Conservation (phyloP, 2,329 filamentous ascomycete genomes). For the Colletotrichum limetticola region DNA sequence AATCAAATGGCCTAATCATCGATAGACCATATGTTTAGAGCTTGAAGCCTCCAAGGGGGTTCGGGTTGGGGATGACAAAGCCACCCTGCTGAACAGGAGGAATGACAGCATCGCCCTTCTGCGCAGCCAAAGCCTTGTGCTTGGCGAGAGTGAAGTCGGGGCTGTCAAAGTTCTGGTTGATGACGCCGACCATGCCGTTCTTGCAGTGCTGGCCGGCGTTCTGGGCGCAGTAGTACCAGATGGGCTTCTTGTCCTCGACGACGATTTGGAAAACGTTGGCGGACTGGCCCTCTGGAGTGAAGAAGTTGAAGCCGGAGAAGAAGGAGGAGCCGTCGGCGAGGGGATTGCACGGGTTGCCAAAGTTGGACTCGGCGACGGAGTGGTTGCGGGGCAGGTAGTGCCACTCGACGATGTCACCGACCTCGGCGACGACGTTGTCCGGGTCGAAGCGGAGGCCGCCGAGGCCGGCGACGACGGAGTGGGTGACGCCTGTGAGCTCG, state of each 20-base stretch:
- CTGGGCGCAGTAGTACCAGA: conserved; percentile 55
- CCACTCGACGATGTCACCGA: conserved; percentile 65
- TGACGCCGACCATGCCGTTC: conserved; percentile 59
- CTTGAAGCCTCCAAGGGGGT: conserved; percentile 51
- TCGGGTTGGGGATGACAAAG: conserved; percentile 51
- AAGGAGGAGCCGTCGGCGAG: conserved; percentile 51
- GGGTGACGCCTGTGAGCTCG: conserved; percentile 52
- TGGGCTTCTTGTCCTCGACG: conserved; percentile 51
- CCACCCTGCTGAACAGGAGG: conserved; percentile 49
- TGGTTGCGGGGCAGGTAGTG: conserved; percentile 64
- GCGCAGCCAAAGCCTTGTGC: conserved; percentile 49
- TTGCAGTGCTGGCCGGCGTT: conserved; percentile 55
- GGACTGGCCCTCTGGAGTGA: conserved; percentile 47
- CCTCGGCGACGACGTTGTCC: conserved; percentile 56
- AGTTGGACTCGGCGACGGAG: conserved; percentile 56
- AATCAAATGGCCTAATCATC: neutral
- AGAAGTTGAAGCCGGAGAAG: conserved; percentile 58
- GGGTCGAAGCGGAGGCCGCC: conserved; percentile 62
- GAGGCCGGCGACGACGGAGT: conserved; percentile 57
- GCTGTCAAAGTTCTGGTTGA: conserved; percentile 59
- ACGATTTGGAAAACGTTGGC: conserved; percentile 56
- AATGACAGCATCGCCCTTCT: conserved; percentile 43
- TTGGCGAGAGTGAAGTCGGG: conserved; percentile 49
- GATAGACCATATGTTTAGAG: neutral
- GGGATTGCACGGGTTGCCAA: conserved; percentile 54